Evolutionary conservation across 2,329 filamentous ascomycete genomes (phyloP).

Genomic region (Apiospora koreana): DNA sequence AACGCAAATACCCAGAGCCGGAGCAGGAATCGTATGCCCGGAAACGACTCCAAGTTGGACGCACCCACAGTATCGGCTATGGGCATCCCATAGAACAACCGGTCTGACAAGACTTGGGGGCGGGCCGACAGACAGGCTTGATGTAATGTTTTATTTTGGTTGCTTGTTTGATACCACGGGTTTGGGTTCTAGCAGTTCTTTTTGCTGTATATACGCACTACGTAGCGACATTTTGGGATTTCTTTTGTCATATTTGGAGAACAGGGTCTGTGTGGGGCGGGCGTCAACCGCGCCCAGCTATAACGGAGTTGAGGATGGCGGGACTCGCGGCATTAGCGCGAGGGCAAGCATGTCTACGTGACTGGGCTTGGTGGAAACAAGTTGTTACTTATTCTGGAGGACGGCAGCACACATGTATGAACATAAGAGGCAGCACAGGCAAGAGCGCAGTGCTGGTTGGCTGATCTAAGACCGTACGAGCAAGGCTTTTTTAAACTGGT

Average conservation of each 20-base stretch:
- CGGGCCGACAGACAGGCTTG: not conserved
- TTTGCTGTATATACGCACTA: slow-evolving; percentile 5
- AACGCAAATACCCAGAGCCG: slow-evolving; percentile 2
- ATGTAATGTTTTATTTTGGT: not conserved
- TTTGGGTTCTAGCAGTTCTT: not conserved
- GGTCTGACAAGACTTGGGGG: not conserved
- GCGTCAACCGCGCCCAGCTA: not conserved
- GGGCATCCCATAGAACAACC: not conserved
- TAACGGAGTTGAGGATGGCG: not conserved
- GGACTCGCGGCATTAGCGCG: not conserved
- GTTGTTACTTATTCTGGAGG: not conserved
- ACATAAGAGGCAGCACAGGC: not conserved
- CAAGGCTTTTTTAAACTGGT: not conserved
- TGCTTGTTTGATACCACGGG: slow-evolving; percentile 5
- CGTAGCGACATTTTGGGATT: not conserved
- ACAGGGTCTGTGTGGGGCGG: not conserved
- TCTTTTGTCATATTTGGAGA: slow-evolving; percentile 2
- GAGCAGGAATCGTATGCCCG: not conserved
- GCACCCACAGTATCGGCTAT: not conserved
- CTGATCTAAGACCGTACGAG: not conserved
- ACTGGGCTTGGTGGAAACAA: not conserved
- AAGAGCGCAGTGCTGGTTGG: not conserved
- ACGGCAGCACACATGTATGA: not conserved
- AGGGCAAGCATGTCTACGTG: not conserved
- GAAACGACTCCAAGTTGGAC: not conserved